Conservation (phyloP, 1,284 basidiomycete genomes). For the Moesziomyces parantarcticus region DNA sequence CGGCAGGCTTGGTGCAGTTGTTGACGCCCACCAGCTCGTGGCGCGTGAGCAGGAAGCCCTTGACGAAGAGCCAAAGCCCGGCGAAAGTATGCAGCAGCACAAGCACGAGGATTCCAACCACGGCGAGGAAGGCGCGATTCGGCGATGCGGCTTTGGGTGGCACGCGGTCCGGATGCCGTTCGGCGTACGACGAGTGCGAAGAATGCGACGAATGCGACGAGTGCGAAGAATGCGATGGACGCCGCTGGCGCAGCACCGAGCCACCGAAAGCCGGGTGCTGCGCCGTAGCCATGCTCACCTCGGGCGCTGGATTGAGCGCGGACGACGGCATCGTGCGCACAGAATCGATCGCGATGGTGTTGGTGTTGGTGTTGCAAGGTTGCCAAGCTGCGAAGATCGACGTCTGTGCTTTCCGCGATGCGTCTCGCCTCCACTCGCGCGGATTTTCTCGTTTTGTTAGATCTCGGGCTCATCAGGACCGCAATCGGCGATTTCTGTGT, state of each 20-base stretch:
- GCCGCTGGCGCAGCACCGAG: conserved; percentile 21
- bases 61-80: conserved; percentile 60
- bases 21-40: conserved; percentile 47
- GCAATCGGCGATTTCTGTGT: no score
- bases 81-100: conserved; percentile 46
- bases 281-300: conserved; percentile 7
- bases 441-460: no score
- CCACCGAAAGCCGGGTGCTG: conserved; percentile 36
- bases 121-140: conserved; percentile 39
- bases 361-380: no score
- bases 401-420: background rate
- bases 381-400: background rate
- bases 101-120: conserved; percentile 41
- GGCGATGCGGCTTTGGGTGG: conserved; percentile 41
- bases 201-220: conserved; percentile 54
- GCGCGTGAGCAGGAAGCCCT: conserved; percentile 63
- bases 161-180: conserved; percentile 40
- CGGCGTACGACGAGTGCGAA: conserved; percentile 54
- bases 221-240: conserved; percentile 33
- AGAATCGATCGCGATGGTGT: no score
- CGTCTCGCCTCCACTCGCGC: no score
- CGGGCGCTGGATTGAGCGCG: conserved; percentile 42
- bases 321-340: conserved; percentile 9
- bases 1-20: conserved; percentile 9
- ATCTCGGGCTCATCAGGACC: no score